These are phyloP conservation scores for Sarocladium oryzae DNA, from an alignment of 2,329 filamentous ascomycete species.

Conservation along the genomic window DNA sequence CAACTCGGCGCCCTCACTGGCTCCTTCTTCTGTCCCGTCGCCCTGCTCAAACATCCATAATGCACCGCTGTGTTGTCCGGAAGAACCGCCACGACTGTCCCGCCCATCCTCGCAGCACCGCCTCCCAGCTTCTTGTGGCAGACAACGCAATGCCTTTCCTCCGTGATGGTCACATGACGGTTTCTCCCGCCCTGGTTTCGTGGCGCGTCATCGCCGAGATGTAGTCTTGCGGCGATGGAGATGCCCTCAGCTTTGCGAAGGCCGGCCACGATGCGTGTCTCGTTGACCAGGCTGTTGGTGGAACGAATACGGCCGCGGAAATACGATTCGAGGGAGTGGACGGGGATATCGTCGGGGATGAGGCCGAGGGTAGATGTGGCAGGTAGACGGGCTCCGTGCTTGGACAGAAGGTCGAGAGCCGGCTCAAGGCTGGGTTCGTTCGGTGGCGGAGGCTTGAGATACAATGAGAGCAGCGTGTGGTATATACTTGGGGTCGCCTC, in stretches of 20 bases:
- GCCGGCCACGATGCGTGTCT: slow-evolving; percentile 69
- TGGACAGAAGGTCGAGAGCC: slow-evolving; percentile 80
- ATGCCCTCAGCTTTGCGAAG: slow-evolving; percentile 74
- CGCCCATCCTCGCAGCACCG: slow-evolving; percentile 75
- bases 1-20: slow-evolving; percentile 26
- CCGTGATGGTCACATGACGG: slow-evolving; percentile 69
- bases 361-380: slow-evolving; percentile 79
- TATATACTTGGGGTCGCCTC: slow-evolving; percentile 73
- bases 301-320: slow-evolving; percentile 86
- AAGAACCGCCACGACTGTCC: slow-evolving; percentile 84
- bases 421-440: slow-evolving; percentile 68
- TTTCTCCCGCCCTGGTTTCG: slow-evolving; percentile 45
- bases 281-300: slow-evolving; percentile 75
- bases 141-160: slow-evolving; percentile 84
- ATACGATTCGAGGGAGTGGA: slow-evolving; percentile 78
- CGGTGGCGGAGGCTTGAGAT: slow-evolving; percentile 72
- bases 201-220: slow-evolving; percentile 62
- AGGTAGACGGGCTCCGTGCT: slow-evolving; percentile 85
- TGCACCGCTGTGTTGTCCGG: slow-evolving; percentile 78
- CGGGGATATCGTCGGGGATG: slow-evolving; percentile 73
- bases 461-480: slow-evolving; percentile 82
- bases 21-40: slow-evolving; percentile 30
- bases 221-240: slow-evolving; percentile 64
- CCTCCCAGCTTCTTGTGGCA: slow-evolving; percentile 84
- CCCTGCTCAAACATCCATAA: slow-evolving; percentile 64